These are phyloP conservation scores for Ogataea trehaloabstinens DNA, from an alignment of 805 yeast species.

Conservation along the genomic window DNA sequence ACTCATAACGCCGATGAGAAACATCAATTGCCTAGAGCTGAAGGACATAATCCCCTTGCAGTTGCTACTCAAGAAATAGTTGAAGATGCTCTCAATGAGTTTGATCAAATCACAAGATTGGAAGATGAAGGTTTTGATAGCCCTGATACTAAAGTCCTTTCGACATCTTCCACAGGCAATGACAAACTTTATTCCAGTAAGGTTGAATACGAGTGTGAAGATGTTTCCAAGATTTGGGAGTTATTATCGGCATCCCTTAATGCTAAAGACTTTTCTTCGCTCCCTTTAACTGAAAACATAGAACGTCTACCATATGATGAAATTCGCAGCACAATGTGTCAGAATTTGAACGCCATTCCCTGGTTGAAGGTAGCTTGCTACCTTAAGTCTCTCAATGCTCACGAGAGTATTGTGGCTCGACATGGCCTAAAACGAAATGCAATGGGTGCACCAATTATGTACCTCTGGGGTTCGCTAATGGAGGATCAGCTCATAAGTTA, in stretches of 20 bases:
- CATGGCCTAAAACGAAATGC: conserved; percentile 55
- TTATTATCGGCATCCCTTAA: conserved; percentile 4
- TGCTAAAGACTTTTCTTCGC: conserved; percentile 6
- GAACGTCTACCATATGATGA: conserved; percentile 25
- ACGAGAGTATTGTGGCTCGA: conserved; percentile 82
- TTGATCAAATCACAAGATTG: not conserved
- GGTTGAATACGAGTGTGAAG: conserved; percentile 7
- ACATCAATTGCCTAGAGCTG: conserved; percentile 3
- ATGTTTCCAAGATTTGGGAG: not conserved
- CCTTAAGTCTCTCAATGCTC: conserved; percentile 74
- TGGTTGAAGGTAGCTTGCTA: conserved; percentile 81
- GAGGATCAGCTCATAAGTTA: conserved; percentile 12
- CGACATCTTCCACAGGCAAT: not conserved
- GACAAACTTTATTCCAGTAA: not conserved
- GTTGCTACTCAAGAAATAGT: conserved; percentile 28
- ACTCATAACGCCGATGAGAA: not conserved
- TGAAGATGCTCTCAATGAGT: conserved; percentile 23
- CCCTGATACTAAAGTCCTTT: not conserved
- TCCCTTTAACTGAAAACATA: conserved; percentile 14
- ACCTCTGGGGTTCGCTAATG: conserved; percentile 42
- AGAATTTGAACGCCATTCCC: conserved; percentile 56
- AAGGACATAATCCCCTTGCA: conserved; percentile 18
- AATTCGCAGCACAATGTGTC: conserved; percentile 35
- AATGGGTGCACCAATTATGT: conserved; percentile 50
- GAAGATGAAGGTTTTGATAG: conserved; percentile 1